These are phyloP conservation scores for Penicillium nordicum DNA, from an alignment of 2,329 filamentous ascomycete genomes.

Conservation along the genomic window DNA sequence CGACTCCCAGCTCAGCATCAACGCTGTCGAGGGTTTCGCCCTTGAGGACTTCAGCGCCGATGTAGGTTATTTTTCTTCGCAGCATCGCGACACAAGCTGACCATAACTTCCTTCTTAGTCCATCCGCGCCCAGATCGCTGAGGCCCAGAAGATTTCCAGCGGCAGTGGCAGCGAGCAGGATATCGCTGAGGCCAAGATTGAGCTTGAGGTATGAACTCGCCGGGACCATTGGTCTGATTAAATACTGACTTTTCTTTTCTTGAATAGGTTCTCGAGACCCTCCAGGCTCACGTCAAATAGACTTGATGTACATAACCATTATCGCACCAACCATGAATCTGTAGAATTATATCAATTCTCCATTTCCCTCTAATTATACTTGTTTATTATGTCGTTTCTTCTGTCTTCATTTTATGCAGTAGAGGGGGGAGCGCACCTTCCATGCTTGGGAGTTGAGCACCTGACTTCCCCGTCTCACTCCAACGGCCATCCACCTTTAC, in stretches of 20 bases:
- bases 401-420: conserved; percentile 1
- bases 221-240: neutral
- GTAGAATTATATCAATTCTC: conserved; percentile 43
- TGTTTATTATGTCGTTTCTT: conserved; percentile 16
- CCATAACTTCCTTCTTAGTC: conserved; percentile 46
- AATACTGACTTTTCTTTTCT: conserved; percentile 6
- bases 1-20: conserved; percentile 92
- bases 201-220: conserved; percentile 74
- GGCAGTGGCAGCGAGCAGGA: conserved; percentile 94
- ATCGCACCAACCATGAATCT: conserved; percentile 31
- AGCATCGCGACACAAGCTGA: neutral
- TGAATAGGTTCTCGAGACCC: conserved; percentile 47
- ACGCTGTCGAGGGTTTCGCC: conserved; percentile 91
- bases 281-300: conserved; percentile 50
- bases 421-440: conserved; percentile 16
- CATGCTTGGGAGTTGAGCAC: neutral
- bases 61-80: conserved; percentile 37
- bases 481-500: neutral
- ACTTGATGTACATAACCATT: conserved; percentile 42
- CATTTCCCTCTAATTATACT: conserved; percentile 15
- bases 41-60: conserved; percentile 96
- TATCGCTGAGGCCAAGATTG: conserved; percentile 97
- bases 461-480: neutral
- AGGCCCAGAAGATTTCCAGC: conserved; percentile 91
- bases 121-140: conserved; percentile 82